phyloP scores from a whole-genome alignment of 495 filamentous ascomycete genomes.

The Penicillium taxi region DNA sequence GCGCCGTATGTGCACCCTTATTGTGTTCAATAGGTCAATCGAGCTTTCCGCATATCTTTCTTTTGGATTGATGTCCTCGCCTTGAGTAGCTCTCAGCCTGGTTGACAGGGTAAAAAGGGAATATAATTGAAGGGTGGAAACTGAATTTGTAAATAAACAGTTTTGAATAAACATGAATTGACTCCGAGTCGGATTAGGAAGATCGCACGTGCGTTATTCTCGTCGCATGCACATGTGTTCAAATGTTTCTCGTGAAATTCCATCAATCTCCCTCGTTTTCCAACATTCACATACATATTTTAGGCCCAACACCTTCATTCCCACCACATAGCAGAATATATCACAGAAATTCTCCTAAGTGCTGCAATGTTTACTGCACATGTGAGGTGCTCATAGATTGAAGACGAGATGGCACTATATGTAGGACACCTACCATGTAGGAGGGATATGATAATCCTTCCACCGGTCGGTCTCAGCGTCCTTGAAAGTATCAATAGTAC shows the following conservation, averaged over 20 bases:
- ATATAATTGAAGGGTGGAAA: neutral
- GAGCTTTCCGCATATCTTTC: neutral
- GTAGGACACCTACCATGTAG: slow-evolving; percentile 11
- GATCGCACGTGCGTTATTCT: neutral
- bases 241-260: neutral
- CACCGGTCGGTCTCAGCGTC: slow-evolving; percentile 11
- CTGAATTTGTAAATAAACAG: slow-evolving; percentile 1
- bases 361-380: neutral
- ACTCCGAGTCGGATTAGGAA: slow-evolving; percentile 1
- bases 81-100: neutral
- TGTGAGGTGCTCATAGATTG: neutral
- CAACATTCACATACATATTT: slow-evolving; percentile 1
- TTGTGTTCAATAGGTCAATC: neutral
- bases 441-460: slow-evolving; percentile 11
- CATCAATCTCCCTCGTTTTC: neutral
- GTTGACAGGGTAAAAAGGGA: neutral
- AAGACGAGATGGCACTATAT: slow-evolving; percentile 1
- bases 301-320: slow-evolving; percentile 1
- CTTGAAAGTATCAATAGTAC: slow-evolving; percentile 15
- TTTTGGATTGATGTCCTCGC: neutral
- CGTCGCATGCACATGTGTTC: neutral
- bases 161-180: slow-evolving; percentile 1
- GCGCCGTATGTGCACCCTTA: slow-evolving; percentile 3
- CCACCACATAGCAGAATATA: neutral
- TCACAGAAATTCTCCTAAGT: neutral